phyloP scores from a whole-genome alignment of 306 rosid species.

The Vigna reflexopilosa region DNA sequence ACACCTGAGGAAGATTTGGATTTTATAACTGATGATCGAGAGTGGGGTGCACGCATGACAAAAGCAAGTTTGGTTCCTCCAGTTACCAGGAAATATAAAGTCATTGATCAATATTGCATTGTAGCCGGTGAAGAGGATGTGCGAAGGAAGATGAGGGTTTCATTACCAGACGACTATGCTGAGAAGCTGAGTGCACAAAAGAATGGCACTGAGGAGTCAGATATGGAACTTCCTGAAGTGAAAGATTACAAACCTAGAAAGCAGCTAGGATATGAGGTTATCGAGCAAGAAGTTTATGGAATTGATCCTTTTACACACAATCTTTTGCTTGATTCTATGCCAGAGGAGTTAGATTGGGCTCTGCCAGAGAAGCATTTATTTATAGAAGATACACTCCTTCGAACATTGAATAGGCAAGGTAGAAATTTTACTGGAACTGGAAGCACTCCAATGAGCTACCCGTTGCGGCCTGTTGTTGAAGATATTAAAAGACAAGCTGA shows the following conservation, averaged over 20 bases:
- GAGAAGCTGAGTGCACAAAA: conserved; percentile 90
- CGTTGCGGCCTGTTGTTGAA: conserved; percentile 82
- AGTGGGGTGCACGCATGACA: conserved; percentile 99
- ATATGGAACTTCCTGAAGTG: conserved; percentile 99
- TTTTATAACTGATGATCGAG: conserved; percentile 81
- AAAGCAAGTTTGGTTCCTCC: conserved; percentile 99
- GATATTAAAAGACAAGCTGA: conserved; percentile 76
- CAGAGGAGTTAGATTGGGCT: conserved; percentile 87
- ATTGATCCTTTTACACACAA: conserved; percentile 98
- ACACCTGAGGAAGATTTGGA: conserved; percentile 60
- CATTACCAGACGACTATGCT: conserved; percentile 93
- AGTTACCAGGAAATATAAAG: conserved; percentile 93
- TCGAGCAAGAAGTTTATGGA: conserved; percentile 99
- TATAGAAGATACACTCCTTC: conserved; percentile 86
- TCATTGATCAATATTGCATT: conserved; percentile 81
- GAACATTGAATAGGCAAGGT: conserved; percentile 82
- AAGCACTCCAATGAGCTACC: conserved; percentile 82
- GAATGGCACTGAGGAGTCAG: conserved; percentile 95
- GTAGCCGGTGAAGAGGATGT: conserved; percentile 96
- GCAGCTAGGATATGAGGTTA: conserved; percentile 84
- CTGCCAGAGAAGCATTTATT: conserved; percentile 79
- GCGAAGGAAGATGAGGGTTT: conserved; percentile 86
- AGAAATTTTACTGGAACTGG: conserved; percentile 86
- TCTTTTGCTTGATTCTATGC: conserved; percentile 97
- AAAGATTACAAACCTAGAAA: conserved; percentile 95